Base-by-base conservation (phyloP, 495 filamentous ascomycete genomes). In the Penicilliopsis zonata region DNA sequence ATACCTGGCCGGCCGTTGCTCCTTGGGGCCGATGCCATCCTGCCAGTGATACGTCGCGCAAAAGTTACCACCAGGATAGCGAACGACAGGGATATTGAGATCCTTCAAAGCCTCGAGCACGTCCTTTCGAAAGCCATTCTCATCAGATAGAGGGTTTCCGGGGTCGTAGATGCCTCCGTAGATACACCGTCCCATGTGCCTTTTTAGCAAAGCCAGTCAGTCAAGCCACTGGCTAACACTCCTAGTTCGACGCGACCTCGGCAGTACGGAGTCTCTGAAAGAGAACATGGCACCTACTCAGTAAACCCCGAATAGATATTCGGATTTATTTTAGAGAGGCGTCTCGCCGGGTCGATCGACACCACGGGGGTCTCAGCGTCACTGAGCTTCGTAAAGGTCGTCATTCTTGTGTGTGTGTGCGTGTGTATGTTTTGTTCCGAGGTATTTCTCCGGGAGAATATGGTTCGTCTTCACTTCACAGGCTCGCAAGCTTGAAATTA, bases 161-260 rank as follows among this genome's bases (percentile, higher is more conserved):
- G 79, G 81, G 37, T 85, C 81, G 53, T 84, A 86, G 46, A 87
- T 80, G 36, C 82, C 82, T 34, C 81, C 81, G 49, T 87, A 87
- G 52, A 87, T 83, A 56, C 81, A 87, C 26, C 82, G 69, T 27
- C 80, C 82, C 78, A 83, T 84, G 43, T 86, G 80, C 48, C 79
- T 82, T n/a, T n/a, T n/a, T n/a, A n/a, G n/a, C n/a, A n/a, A n/a
- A 34, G 3, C 18, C 30, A 19, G 34, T 46, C 22, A 47, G 36
- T 35, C 21, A 6, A 23, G 21, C n/a, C n/a, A 23, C 6, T n/a
- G 21, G 21, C 21, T 23, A 23, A 23, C 21, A 23, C 6, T 23
- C n/a, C 21, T n/a, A 6, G 21, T 16, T n/a, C n/a, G n/a, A n/a
- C n/a, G n/a, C n/a, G n/a, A n/a, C n/a, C n/a, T n/a, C n/a, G n/a